phyloP scores from a whole-genome alignment of 768 basidiomycete genomes.

The Russula dissimulans region DNA sequence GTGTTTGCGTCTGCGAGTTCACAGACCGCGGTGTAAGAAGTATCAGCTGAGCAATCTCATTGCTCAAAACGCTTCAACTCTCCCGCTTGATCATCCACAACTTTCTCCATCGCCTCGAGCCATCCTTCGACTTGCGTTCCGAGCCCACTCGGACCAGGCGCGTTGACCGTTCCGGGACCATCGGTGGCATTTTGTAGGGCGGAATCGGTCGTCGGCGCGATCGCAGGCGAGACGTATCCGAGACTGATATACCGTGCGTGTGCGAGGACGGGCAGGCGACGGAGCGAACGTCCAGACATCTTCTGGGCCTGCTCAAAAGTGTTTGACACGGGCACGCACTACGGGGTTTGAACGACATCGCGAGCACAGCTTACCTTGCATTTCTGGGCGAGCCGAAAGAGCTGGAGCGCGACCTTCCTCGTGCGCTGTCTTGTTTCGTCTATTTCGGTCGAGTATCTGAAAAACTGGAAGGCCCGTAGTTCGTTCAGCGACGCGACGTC shows the following conservation, averaged over 20 bases:
- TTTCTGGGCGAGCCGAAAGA: constrained; percentile 60
- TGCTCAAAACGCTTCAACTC: constrained; percentile 41
- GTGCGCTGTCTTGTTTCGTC: constrained; percentile 34
- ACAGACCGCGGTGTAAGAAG: not conserved
- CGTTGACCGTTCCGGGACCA: not conserved
- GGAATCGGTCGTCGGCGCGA: not conserved
- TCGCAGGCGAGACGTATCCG: not conserved
- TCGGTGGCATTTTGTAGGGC: constrained; percentile 2
- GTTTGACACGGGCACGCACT: not conserved
- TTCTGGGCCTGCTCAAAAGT: constrained; percentile 43
- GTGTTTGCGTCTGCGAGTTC: not conserved
- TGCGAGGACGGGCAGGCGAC: constrained; percentile 90
- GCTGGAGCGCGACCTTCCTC: constrained; percentile 44
- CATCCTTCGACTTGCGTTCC: constrained; percentile 52
- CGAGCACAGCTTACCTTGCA: constrained; percentile 55
- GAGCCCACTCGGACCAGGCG: constrained; percentile 16
- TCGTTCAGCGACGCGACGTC: constrained; percentile 52
- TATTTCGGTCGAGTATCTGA: constrained; percentile 31
- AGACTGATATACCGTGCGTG: constrained; percentile 71
- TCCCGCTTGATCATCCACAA: constrained; percentile 48
- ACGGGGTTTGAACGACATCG: not conserved
- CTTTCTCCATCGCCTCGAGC: constrained; percentile 79
- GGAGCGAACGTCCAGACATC: constrained; percentile 89
- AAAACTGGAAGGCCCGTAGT: constrained; percentile 49
- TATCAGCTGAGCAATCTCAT: not conserved